These are phyloP conservation scores for Physocladia obscura DNA, from an alignment of 192 early-diverging fungal genomes.

Conservation along the genomic window DNA sequence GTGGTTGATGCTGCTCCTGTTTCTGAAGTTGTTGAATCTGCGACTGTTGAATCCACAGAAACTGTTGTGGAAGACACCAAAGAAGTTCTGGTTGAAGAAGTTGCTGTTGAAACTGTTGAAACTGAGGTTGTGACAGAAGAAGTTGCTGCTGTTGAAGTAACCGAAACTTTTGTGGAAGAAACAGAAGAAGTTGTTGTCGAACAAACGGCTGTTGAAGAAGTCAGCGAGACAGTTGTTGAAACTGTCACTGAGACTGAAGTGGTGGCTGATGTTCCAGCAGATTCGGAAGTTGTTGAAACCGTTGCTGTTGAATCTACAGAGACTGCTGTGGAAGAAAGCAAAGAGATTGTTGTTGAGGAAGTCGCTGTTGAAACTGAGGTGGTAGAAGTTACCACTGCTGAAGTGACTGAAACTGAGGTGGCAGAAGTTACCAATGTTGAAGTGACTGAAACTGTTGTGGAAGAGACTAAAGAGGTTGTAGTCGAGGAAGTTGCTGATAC, in stretches of 20 bases:
- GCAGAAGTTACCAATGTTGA: background rate
- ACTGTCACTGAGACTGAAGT: constrained; percentile 9
- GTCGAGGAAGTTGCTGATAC: background rate
- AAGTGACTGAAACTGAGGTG: background rate
- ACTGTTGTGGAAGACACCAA: background rate
- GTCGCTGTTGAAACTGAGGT: background rate
- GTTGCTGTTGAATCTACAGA: background rate
- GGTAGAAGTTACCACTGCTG: background rate
- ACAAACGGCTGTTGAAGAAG: background rate
- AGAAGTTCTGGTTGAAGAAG: constrained; percentile 10
- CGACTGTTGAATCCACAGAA: background rate
- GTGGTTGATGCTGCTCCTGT: background rate
- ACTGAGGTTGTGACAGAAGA: background rate
- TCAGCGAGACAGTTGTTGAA: background rate
- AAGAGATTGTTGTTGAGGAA: background rate
- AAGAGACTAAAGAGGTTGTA: background rate
- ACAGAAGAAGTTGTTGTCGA: background rate
- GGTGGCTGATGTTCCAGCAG: background rate
- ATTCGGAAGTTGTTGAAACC: constrained; percentile 2
- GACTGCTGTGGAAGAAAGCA: background rate
- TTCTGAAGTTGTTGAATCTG: background rate
- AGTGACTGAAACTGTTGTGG: background rate
- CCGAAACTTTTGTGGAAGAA: constrained; percentile 13
- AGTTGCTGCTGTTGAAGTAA: background rate
- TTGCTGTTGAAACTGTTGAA: constrained; percentile 4